phyloP scores from a whole-genome alignment of 306 rosid species.

The Lupinus albus region DNA sequence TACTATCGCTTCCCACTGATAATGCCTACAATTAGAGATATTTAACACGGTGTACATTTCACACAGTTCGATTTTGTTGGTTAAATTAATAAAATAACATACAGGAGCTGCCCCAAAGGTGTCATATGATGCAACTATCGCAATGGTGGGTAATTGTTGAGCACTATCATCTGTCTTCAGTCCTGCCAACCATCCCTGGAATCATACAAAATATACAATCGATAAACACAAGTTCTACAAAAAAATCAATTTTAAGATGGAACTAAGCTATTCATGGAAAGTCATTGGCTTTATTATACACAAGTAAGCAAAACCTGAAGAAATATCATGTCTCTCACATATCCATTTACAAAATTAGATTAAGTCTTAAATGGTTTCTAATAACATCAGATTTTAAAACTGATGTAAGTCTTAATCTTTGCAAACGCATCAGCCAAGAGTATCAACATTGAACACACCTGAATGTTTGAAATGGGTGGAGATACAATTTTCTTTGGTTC shows the following conservation, averaged over 20 bases:
- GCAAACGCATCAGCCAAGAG: slow-evolving; percentile 15
- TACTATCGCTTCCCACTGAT: slow-evolving; percentile 98
- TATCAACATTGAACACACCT: slow-evolving; percentile 60
- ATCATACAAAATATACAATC: slow-evolving; percentile 42
- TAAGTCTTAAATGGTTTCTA: slow-evolving; percentile 13
- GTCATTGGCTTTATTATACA: not conserved
- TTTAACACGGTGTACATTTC: slow-evolving; percentile 38
- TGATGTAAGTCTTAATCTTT: not conserved
- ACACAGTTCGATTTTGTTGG: slow-evolving; percentile 30
- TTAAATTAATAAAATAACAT: slow-evolving; percentile 47
- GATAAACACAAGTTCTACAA: slow-evolving; percentile 40
- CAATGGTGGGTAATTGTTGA: slow-evolving; percentile 93
- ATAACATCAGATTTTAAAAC: slow-evolving; percentile 20
- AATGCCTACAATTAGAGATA: slow-evolving; percentile 64
- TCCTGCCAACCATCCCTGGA: slow-evolving; percentile 98
- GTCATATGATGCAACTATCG: slow-evolving; percentile 97
- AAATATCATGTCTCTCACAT: not conserved
- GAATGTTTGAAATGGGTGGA: slow-evolving; percentile 86
- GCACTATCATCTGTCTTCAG: slow-evolving; percentile 82
- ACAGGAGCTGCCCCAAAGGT: slow-evolving; percentile 99
- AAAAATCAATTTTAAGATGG: slow-evolving; percentile 21
- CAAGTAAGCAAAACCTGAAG: not conserved
- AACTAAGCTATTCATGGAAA: not conserved
- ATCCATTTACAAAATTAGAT: not conserved
- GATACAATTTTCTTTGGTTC: slow-evolving; percentile 87